Conservation (phyloP, 495 filamentous ascomycete genomes). For the Hypomontagnella monticulosa region DNA sequence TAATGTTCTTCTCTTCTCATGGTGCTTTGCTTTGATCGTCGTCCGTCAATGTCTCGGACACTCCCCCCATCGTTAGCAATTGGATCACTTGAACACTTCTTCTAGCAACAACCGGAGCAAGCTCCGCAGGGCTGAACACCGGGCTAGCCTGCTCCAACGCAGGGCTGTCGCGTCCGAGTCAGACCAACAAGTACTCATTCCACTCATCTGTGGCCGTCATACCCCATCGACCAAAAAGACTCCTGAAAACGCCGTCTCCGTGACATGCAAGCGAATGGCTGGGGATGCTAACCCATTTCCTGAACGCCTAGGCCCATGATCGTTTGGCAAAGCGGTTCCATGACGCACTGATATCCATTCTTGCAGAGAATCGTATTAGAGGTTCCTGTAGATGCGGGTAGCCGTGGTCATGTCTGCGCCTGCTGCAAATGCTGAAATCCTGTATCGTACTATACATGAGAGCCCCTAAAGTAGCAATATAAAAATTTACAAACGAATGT, state of each 20-base stretch:
- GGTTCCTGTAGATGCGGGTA: not conserved
- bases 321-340: conserved; percentile 5
- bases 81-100: conserved; percentile 1
- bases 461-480: not conserved
- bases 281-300: conserved; percentile 31
- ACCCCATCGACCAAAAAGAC: conserved; percentile 33
- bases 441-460: conserved; percentile 31
- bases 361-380: not conserved
- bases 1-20: conserved; percentile 18
- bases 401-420: conserved; percentile 14
- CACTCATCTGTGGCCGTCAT: conserved; percentile 7
- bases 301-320: conserved; percentile 38
- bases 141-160: not conserved
- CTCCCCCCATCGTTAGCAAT: conserved; percentile 12
- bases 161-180: not conserved
- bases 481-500: conserved; percentile 41
- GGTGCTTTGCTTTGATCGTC: conserved; percentile 24
- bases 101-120: not conserved
- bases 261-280: conserved; percentile 36
- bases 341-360: conserved; percentile 5
- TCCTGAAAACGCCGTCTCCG: conserved; percentile 22
- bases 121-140: not conserved
- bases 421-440: conserved; percentile 26
- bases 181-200: conserved; percentile 1
- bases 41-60: not conserved